Base-by-base conservation (phyloP, 2,329 filamentous ascomycete genomes). In the Oidium heveae region DNA sequence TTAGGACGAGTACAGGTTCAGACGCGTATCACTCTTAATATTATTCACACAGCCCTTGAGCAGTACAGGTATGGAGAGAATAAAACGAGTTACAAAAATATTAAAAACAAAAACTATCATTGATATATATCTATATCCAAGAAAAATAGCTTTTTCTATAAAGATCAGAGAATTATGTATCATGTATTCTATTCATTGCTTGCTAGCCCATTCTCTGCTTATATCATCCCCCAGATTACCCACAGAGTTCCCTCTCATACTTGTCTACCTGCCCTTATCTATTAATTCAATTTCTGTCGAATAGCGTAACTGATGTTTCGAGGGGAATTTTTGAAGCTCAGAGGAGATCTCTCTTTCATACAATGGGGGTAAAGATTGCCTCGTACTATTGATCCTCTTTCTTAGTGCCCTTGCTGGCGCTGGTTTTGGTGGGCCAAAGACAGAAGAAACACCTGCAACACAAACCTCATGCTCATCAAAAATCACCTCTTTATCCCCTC, bases 361-460 rank as follows among this genome's bases (percentile, higher is more conserved):
- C 70, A 98, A 98, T 63, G 91, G 91, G 64, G 91, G 91, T 57
- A 98, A 98, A 68, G 91, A 96, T 73, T 96, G 89, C 63, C 82
- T 96, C 18, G 88, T 96, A 54, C 79, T 96, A 18, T 74, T 96
- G 7, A 76, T 95, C 63, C 73, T 96, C 59, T 86, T 94, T 64
- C 80, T 96, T 60, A 80, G 82, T 58, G 74, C 71, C 60, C 70
- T 76, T 7, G 58, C 60, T 16, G 18, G 34, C 80, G 82, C 58
- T 73, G 71, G 59, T 70, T 32, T 32, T 32, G 7, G 28, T 5
- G 28, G 28, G 4, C 28, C 28, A 76, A 10, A 56, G 60, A 13
- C 13, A 18, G 10, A 12, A 39, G 43, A 43, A 52, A 64, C 57
- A n/a, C 65, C 65, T 55, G 62, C 68, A 18, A 59, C 61, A 9